phyloP scores from a whole-genome alignment of 1,284 basidiomycete species.

The Meira nashicola region DNA sequence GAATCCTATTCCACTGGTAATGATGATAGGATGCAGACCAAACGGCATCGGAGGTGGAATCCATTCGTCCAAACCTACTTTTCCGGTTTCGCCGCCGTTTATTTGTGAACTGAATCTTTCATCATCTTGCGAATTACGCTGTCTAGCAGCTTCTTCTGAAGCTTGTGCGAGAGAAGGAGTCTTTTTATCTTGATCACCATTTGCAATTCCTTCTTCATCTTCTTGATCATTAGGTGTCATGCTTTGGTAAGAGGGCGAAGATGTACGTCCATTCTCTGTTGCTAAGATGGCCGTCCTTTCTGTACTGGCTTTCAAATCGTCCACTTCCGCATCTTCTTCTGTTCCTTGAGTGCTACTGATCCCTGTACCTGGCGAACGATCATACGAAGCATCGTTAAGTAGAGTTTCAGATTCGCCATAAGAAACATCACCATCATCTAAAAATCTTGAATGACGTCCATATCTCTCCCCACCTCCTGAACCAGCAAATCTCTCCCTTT shows the following conservation, averaged over 20 bases:
- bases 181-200: neutral
- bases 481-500: slow-evolving; percentile 12
- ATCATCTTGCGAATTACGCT: slow-evolving; percentile 1
- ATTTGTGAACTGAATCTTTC: neutral
- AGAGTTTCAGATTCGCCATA: too few relatives aligned
- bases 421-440: too few relatives aligned
- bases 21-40: slow-evolving; percentile 48
- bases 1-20: slow-evolving; percentile 49
- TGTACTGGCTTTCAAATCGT: slow-evolving; percentile 8
- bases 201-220: slow-evolving; percentile 11
- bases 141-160: neutral
- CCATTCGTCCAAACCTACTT: slow-evolving; percentile 2
- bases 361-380: neutral
- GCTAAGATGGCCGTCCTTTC: slow-evolving; percentile 19
- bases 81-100: neutral
- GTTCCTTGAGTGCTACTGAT: too few relatives aligned
- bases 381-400: neutral
- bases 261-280: neutral
- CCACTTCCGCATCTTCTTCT: slow-evolving; percentile 7
- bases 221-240: slow-evolving; percentile 21
- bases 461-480: neutral
- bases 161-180: slow-evolving; percentile 6
- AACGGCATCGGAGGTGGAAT: slow-evolving; percentile 48
- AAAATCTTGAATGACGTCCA: neutral
- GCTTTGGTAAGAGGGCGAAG: slow-evolving; percentile 14